Base-by-base conservation (phyloP, 257 asterid genomes). In the Ocimum tenuiflorum region DNA sequence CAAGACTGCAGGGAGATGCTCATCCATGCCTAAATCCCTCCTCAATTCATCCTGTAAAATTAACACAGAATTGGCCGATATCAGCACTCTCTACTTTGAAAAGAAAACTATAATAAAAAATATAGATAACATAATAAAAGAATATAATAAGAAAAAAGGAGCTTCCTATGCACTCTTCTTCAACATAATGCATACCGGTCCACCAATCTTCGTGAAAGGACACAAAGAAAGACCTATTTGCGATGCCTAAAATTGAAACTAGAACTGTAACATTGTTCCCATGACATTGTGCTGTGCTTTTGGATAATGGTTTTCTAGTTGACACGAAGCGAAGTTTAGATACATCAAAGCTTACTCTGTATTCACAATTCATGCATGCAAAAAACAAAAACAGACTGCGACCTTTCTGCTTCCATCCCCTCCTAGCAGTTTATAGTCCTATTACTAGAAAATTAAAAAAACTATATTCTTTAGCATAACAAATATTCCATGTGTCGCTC, bases 1-100 rank as follows among this genome's bases (percentile, higher is more conserved):
- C 74, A 94, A 78, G 7, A 88, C 97, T 8, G 97, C 80, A 6
- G 99, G 99, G 46, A 94, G 97, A 56, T 82, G 54, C 78, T 86
- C 95, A 52, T 88, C 88, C 97, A 94, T 80, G 71, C 96, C 96
- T 39, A 94, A 80, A 41, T 85, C 95, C 82, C 69, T 90, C 80
- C 94, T 82, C 77, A 94, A 76, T 67, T 82, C 94, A 14, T 75
- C 78, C 99, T 94, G 79, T 65, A 67, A 60, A 10, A 64, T 47
- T 18, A 29, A 22, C n/a, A 70, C 7, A 69, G 53, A 19, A 35
- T 33, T 52, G 11, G 2, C 15, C 14, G 8, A 53, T 27, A 71
- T 71, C 24, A 61, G 47, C 19, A 46, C 59, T 56, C 35, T 50
- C 42, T 27, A 36, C 18, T n/a, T 33, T 11, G 22, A 54, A 22